Conservation (phyloP, 306 rosid genomes). For the Quercus dentata region DNA sequence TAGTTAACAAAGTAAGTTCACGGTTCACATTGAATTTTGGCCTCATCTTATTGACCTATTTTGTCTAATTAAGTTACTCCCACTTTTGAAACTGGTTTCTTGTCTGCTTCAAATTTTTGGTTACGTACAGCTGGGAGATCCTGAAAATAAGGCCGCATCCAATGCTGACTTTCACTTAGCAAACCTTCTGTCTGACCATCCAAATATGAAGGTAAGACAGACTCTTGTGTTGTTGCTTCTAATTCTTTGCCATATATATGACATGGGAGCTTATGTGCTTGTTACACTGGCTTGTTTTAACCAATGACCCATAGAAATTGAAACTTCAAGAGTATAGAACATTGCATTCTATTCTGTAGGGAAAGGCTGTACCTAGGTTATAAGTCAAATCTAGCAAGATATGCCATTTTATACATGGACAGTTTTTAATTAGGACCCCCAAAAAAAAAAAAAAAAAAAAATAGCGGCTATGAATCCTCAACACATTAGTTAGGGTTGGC, state of each 20-base stretch:
- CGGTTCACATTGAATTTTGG: constrained; percentile 7
- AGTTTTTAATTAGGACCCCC: background rate
- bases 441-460: no score
- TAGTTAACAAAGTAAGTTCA: constrained; percentile 85
- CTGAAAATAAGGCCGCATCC: constrained; percentile 87
- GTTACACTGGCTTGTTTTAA: background rate
- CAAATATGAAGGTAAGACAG: constrained; percentile 81
- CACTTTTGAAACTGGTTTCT: constrained; percentile 6
- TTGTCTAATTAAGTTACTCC: constrained; percentile 5
- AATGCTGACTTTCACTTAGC: constrained; percentile 92
- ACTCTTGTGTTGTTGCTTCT: constrained; percentile 1
- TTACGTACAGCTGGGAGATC: constrained; percentile 85
- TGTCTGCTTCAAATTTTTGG: background rate
- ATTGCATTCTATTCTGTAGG: background rate
- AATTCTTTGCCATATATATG: background rate
- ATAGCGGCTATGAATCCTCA: no score
- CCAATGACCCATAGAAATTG: background rate
- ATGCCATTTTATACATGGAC: background rate
- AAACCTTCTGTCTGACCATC: constrained; percentile 85
- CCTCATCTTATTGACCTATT: background rate
- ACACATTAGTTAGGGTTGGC: no score
- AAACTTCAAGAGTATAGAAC: background rate
- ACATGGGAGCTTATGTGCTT: background rate
- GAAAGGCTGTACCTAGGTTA: background rate
- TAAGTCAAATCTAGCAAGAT: background rate